A percentile compares a stretch with the other conserved stretches of the same genome.
phyloP scores from a whole-genome alignment of 202 grass and related monocot species.

The Cymbopogon flexuosus region DNA sequence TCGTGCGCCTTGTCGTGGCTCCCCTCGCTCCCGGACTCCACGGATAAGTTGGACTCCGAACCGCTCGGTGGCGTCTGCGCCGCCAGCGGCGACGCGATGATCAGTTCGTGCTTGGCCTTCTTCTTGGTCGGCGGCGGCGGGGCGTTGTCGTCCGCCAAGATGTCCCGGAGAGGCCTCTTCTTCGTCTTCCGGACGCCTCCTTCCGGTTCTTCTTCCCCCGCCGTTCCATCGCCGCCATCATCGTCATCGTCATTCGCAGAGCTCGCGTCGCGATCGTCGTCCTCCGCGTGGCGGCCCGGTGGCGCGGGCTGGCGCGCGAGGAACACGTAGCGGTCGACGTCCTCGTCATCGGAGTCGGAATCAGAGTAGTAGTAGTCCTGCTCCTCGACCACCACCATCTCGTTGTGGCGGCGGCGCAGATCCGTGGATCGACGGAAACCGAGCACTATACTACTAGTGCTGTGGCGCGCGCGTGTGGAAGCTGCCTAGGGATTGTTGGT shows the following conservation, averaged over 20 bases:
- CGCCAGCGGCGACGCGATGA: not conserved
- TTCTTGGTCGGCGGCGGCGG: too few relatives aligned
- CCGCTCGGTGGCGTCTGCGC: not conserved
- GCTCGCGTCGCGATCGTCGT: not conserved
- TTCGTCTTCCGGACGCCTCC: not conserved
- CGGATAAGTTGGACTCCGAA: not conserved
- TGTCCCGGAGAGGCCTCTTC: not conserved
- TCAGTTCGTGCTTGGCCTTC: not conserved
- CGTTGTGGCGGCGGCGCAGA: not conserved
- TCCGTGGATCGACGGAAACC: not conserved
- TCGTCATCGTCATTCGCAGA: not conserved
- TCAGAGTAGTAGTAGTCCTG: not conserved
- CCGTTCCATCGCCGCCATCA: not conserved
- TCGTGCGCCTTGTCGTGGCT: not conserved
- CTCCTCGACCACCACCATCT: not conserved
- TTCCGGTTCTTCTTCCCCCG: not conserved
- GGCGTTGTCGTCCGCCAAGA: not conserved
- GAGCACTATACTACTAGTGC: not conserved
- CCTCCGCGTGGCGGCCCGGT: not conserved
- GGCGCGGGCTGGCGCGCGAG: conserved; percentile 14
- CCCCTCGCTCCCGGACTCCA: not conserved
- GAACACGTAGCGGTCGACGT: conserved; percentile 41
- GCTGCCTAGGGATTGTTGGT: conserved; percentile 1
- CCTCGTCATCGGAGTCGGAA: conserved; percentile 11
- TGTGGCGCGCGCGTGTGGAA: not conserved